Base-by-base conservation (phyloP, 108 stramenopile species). In the Cyclotella sp. region DNA sequence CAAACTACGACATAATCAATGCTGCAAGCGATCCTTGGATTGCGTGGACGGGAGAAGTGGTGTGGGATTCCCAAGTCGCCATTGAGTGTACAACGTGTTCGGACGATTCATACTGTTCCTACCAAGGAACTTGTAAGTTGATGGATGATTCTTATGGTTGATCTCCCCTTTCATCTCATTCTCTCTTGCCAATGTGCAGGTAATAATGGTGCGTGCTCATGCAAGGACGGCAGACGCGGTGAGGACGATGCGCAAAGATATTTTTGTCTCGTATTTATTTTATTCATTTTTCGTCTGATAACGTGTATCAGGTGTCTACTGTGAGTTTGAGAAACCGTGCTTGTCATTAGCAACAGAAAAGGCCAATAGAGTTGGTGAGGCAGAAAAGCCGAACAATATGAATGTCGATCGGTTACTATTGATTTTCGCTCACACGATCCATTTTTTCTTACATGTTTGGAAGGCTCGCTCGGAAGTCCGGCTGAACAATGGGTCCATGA, bases 401-500 rank as follows among this genome's bases (percentile, higher is more conserved):
- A 41, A n/a, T 41, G 3, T 3, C 13, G 18, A n/a, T n/a, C n/a
- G n/a, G n/a, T n/a, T n/a, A n/a, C n/a, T n/a, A n/a, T n/a, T n/a
- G 8, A 14, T 16, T 7, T 34, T 41, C 28, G 13, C 39, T 29
- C 7, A 19, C 34, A 10, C 7, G 2, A 18, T 10, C 12, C 45
- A 15, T 65, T 46, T 46, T 65, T 43, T 27, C 43, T 0, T 27
- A 46, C 1, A 6, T n/a, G 45, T 65, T 46, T 11, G 21, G 30
- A 34, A 53, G 67, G 51, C 12, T 51, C 47, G 18, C 29, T 49
- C 21, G 67, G 49, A 13, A 58, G 30, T 21, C 55, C 41, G 10
- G 42, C 1, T n/a, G 42, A 60, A 45, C 59, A 44, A 19, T 72
- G 71, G 71, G 27, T 34, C 0, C 71, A 60, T 21, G 44, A 72